Conservation (phyloP, 2,329 filamentous ascomycete genomes). For the Aspergillus tubingensis region DNA sequence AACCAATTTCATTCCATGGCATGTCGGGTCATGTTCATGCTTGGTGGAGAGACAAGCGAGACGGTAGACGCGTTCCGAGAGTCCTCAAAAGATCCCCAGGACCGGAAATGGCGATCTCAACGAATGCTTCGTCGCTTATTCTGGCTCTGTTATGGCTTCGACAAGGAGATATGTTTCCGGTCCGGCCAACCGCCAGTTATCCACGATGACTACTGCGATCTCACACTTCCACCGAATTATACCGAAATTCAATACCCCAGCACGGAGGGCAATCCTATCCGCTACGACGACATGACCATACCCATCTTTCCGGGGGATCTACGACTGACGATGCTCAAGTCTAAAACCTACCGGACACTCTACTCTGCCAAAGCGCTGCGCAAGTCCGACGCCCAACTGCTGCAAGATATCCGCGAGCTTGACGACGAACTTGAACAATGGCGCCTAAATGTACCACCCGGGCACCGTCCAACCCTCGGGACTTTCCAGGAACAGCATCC, state of each 20-base stretch:
- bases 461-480: conserved; percentile 47
- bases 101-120: conserved; percentile 1
- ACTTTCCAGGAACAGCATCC: conserved; percentile 23
- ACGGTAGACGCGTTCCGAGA: too few species aligned
- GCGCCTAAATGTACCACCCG: conserved; percentile 43
- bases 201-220: conserved; percentile 51
- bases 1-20: conserved; percentile 5
- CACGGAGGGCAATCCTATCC: background rate
- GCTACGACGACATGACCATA: background rate
- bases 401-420: conserved; percentile 53
- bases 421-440: conserved; percentile 56
- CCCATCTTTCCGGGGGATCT: conserved; percentile 46
- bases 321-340: conserved; percentile 50
- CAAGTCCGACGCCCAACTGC: conserved; percentile 52
- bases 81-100: background rate
- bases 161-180: conserved; percentile 54
- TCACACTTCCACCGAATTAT: conserved; percentile 41
- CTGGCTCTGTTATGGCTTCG: conserved; percentile 53
- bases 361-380: conserved; percentile 48
- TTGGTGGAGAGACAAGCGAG: background rate
- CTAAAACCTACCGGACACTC: conserved; percentile 45
- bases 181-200: conserved; percentile 52
- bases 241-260: conserved; percentile 1
- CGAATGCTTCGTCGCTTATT: conserved; percentile 41
- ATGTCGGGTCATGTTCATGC: conserved; percentile 3